Conservation (phyloP, 805 yeast genomes). For the Yarrowia osloensis region DNA sequence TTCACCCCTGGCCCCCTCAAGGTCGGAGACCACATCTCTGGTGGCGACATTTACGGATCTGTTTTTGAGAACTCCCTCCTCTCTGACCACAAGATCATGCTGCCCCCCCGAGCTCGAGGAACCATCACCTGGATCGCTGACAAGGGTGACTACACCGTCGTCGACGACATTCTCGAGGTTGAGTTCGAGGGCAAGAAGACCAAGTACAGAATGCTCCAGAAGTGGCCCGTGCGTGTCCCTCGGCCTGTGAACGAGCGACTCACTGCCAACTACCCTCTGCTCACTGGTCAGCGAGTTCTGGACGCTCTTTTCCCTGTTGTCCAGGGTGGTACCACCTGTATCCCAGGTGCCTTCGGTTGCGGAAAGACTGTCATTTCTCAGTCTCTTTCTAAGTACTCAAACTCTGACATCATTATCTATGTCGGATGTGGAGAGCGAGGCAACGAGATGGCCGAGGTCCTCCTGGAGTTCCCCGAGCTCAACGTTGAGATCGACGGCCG, state of each 20-base stretch:
- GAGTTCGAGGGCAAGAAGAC: constrained; percentile 88
- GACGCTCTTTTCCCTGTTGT: constrained; percentile 98
- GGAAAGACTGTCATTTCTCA: constrained; percentile 99
- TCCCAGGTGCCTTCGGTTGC: constrained; percentile 99
- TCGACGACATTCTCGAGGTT: constrained; percentile 85
- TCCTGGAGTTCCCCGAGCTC: constrained; percentile 99
- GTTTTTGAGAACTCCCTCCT: constrained; percentile 92
- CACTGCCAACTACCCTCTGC: constrained; percentile 89
- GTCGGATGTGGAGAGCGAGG: constrained; percentile 98
- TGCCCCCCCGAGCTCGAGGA: constrained; percentile 99
- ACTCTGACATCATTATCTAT: constrained; percentile 94
- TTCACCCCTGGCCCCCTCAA: constrained; percentile 76
- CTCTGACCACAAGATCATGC: constrained; percentile 86
- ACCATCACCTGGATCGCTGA: constrained; percentile 86
- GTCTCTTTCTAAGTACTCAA: constrained; percentile 93
- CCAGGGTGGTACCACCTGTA: constrained; percentile 99
- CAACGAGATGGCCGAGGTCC: constrained; percentile 98
- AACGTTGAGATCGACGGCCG: constrained; percentile 87
- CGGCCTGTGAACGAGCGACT: constrained; percentile 96
- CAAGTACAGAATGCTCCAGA: constrained; percentile 90
- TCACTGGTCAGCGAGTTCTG: constrained; percentile 98
- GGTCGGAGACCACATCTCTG: constrained; percentile 96
- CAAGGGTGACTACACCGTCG: constrained; percentile 88
- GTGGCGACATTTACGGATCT: constrained; percentile 96
- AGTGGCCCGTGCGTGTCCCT: constrained; percentile 99